Evolutionary conservation across 1,284 basidiomycete genomes (phyloP), one percentile per base, ranked within the genome.

Genomic region (Puccinia triticina): DNA sequence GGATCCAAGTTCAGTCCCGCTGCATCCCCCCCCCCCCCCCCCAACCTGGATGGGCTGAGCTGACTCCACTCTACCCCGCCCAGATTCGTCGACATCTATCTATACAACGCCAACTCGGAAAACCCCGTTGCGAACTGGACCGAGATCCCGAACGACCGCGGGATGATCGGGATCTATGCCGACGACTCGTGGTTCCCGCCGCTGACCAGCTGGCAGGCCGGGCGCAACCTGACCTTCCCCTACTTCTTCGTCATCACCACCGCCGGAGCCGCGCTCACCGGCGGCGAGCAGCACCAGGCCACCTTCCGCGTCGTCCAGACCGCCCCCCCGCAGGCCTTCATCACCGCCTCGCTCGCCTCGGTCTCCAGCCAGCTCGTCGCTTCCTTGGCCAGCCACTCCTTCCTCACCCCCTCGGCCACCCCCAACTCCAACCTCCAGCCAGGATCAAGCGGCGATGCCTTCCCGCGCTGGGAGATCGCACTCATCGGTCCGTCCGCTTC

Each of bases 101-200:
- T 79, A n/a, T 79, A 69, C 50, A 79, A 79, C 43, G 77, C 77
- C 40, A 26, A 79, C 34, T 79, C 77, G 37, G 77, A 79, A 57
- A 55, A 40, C 1, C 64, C 66, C 26, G 77, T 79, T 14, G 64
- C 64, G 2, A 79, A 69, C 23, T 79, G 77, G 77, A 69, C 46
- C 2, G 16, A 43, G 48, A 79, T 79, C 12, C 46, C 77, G 1
- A 79, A 79, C 66, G 77, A 79, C n/a, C 77, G 77, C 23, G 77
- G 77, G 10, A 79, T 79, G 77, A 79, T 79, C 59, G 77, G 77
- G 40, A 79, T 79, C 66, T 69, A 79, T 69, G 64, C 77, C 26
- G 55, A 71, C 46, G 77, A 79, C 34, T 48, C 64, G 26, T 79
- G 77, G 77, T 79, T 79, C 40, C 77, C 77, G 7, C n/a, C 57